These are phyloP conservation scores for Penicillium sp. DNA, from an alignment of 2,329 filamentous ascomycete species.

Conservation along the genomic window DNA sequence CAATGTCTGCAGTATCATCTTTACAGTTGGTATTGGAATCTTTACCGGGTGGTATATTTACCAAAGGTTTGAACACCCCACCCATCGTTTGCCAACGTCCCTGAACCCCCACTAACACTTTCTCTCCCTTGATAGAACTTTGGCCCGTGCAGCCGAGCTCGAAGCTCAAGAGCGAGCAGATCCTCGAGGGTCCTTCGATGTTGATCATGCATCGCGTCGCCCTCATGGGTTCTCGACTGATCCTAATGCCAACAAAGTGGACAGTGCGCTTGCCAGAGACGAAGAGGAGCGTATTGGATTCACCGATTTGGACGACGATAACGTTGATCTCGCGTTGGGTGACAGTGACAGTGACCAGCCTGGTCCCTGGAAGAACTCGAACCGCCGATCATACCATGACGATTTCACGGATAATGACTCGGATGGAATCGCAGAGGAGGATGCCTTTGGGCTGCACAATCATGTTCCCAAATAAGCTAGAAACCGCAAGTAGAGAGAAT, in stretches of 20 bases:
- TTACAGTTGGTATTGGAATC: constrained; percentile 71
- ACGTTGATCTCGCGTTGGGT: constrained; percentile 46
- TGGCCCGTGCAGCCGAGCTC: constrained; percentile 51
- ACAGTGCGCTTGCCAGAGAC: constrained; percentile 42
- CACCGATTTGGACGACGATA: constrained; percentile 41
- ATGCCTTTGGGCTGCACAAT: constrained; percentile 44
- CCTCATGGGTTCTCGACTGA: constrained; percentile 42
- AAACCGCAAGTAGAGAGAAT: constrained; percentile 6
- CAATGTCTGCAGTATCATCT: constrained; percentile 78
- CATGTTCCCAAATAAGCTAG: constrained; percentile 26
- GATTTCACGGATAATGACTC: constrained; percentile 57
- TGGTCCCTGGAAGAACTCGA: constrained; percentile 21
- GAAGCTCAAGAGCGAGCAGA: constrained; percentile 49
- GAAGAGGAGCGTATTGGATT: constrained; percentile 48
- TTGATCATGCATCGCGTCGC: constrained; percentile 37
- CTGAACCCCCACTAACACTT: constrained; percentile 1
- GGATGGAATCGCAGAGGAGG: constrained; percentile 45
- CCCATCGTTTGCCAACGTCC: neutral
- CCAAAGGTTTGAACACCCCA: constrained; percentile 49
- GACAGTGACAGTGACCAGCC: constrained; percentile 39
- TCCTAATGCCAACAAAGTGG: constrained; percentile 42
- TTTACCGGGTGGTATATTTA: constrained; percentile 86
- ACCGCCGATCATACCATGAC: constrained; percentile 51
- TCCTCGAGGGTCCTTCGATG: constrained; percentile 37
- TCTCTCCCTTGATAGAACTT: constrained; percentile 36